Evolutionary conservation across 2,329 filamentous ascomycete species (phyloP), one percentile per base, ranked within the genome.

Genomic region (Curvularia hawaiiensis): DNA sequence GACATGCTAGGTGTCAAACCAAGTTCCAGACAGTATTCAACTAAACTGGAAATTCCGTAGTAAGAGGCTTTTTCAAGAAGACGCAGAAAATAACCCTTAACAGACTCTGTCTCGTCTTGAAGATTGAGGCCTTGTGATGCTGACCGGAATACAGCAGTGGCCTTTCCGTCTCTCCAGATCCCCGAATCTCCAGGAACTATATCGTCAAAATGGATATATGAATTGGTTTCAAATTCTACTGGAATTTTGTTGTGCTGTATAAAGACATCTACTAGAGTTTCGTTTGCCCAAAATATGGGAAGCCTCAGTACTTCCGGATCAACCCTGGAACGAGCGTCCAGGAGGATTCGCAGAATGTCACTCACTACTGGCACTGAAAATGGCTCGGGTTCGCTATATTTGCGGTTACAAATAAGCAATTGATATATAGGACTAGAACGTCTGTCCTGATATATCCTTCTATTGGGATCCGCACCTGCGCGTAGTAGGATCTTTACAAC

Each of bases 291-390:
- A 11, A 51, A 51, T 11, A 0, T 1, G 6, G 11, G 1, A 10
- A 1, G 0, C 8, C 1, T 1, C 12, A 50, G 2, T 1, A 22
- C n/a, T 3, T 6, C 1, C 14, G 2, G 16, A 1, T 0, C 1
- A 2, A 43, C 14, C 3, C 2, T n/a, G 14, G n/a, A n/a, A 28
- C 20, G 6, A 18, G n/a, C 18, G 4, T 24, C 39, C 18, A 51
- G 33, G 12, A 51, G 49, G 14, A 20, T n/a, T 35, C 41, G 49
- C 6, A 51, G 12, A 9, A 51, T 51, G 5, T 16, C 8, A 39
- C 18, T 24, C 22, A 24, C 22, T 24, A 24, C 22, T 24, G 22
- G 22, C 22, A 24, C 22, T 24, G 22, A 24, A 24, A 24, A 24
- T 24, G 22, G 22, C 1, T 2, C 22, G 22, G 22, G 22, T 24